These are phyloP conservation scores for Eimeria zaria DNA, from an alignment of 169 alveolate species.

Conservation along the genomic window DNA sequence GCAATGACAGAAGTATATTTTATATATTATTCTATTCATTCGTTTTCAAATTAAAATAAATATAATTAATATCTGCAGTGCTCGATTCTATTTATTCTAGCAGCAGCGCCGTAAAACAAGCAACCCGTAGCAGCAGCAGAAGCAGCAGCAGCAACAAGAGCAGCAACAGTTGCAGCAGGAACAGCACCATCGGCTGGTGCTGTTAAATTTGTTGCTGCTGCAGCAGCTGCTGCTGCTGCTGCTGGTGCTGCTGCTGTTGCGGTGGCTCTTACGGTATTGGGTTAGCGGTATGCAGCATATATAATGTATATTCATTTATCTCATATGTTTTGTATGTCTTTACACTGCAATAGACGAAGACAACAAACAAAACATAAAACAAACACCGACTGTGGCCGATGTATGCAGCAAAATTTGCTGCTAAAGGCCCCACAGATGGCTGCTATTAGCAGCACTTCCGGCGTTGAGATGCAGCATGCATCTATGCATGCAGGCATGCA, in stretches of 20 bases:
- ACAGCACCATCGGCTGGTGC: too few relatives aligned
- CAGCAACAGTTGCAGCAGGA: background rate
- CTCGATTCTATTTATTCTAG: background rate
- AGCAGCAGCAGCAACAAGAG: background rate
- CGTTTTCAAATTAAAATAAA: background rate
- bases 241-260: background rate
- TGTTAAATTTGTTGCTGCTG: too few relatives aligned
- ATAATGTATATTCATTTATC: background rate
- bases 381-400: background rate
- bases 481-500: background rate
- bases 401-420: background rate
- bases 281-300: background rate
- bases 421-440: constrained; percentile 3
- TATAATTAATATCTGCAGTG: background rate
- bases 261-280: background rate
- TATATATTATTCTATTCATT: background rate
- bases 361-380: too few relatives aligned
- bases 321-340: background rate
- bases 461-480: background rate
- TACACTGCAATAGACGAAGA: background rate
- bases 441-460: background rate
- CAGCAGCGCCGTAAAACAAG: constrained; percentile 20
- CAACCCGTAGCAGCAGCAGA: background rate
- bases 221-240: background rate
- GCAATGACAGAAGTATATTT: constrained; percentile 12